These are phyloP conservation scores for Tagetes erecta DNA, from an alignment of 129 eudicot genomes.

Conservation along the genomic window DNA sequence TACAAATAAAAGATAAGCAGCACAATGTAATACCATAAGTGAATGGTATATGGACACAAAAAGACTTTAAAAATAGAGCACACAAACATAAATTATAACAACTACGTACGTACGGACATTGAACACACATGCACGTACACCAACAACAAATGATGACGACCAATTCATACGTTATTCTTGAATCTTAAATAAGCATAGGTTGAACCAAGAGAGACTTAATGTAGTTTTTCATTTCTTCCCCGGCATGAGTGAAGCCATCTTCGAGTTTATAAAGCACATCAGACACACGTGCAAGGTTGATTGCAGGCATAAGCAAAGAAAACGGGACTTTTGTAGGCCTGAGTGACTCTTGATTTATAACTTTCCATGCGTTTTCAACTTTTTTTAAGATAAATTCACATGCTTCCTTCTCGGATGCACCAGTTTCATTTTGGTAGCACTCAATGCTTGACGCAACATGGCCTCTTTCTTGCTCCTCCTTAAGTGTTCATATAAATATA, in stretches of 20 bases:
- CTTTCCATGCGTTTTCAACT: slow-evolving; percentile 21
- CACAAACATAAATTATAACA: too few relatives aligned
- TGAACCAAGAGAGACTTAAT: too few relatives aligned
- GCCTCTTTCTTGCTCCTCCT: slow-evolving; percentile 20
- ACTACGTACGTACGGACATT: too few relatives aligned
- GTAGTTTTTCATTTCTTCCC: background rate
- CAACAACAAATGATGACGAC: too few relatives aligned
- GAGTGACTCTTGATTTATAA: slow-evolving; percentile 18
- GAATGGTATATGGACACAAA: too few relatives aligned
- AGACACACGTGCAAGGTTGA: slow-evolving; percentile 20
- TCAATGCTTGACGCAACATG: slow-evolving; percentile 23
- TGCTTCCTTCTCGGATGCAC: slow-evolving; percentile 21
- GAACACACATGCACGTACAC: too few relatives aligned
- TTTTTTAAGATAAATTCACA: background rate
- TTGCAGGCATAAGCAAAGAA: background rate
- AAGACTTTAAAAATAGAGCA: too few relatives aligned
- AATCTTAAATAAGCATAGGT: too few relatives aligned
- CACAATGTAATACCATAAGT: too few relatives aligned
- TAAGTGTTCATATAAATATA: too few relatives aligned
- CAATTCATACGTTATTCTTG: too few relatives aligned
- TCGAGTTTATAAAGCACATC: background rate
- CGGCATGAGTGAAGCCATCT: slow-evolving; percentile 17
- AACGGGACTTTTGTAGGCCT: slow-evolving; percentile 23
- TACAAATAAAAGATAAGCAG: too few relatives aligned
- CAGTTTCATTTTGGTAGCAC: slow-evolving; percentile 24